These are phyloP conservation scores for Colletotrichum echinochloae DNA, from an alignment of 2,329 filamentous ascomycete species.

Conservation along the genomic window DNA sequence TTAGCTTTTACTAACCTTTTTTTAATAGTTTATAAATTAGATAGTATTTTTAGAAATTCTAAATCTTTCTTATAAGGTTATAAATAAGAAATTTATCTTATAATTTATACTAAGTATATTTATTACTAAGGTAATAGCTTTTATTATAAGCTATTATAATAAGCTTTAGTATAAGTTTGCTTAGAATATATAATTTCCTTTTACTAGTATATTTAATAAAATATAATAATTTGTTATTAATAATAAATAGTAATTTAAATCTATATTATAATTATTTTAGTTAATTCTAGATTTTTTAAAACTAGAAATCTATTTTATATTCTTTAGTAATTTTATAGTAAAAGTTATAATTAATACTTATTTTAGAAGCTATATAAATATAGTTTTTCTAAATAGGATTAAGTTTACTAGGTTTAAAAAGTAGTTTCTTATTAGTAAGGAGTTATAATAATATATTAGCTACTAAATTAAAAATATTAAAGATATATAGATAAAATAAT, in stretches of 20 bases:
- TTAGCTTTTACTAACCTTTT: too few species aligned
- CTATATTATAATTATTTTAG: background rate
- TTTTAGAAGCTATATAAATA: too few species aligned
- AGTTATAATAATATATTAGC: too few species aligned
- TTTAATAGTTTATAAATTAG: too few species aligned
- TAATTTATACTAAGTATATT: background rate
- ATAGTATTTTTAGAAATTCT: background rate
- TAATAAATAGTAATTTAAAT: background rate
- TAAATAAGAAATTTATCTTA: background rate
- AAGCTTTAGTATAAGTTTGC: background rate
- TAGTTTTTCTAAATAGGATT: too few species aligned
- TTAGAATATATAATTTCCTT: background rate
- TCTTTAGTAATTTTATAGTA: background rate
- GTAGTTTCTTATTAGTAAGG: too few species aligned
- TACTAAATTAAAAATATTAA: background rate
- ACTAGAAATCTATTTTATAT: background rate
- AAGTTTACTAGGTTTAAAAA: too few species aligned
- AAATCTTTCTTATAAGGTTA: background rate
- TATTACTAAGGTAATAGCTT: background rate
- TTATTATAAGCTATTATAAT: background rate
- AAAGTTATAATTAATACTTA: too few species aligned
- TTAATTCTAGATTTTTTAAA: background rate
- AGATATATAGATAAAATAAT: background rate
- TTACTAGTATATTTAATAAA: background rate
- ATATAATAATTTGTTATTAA: background rate